Evolutionary conservation across 768 basidiomycete genomes (phyloP).

Genomic region (Filobasidium wieringae): DNA sequence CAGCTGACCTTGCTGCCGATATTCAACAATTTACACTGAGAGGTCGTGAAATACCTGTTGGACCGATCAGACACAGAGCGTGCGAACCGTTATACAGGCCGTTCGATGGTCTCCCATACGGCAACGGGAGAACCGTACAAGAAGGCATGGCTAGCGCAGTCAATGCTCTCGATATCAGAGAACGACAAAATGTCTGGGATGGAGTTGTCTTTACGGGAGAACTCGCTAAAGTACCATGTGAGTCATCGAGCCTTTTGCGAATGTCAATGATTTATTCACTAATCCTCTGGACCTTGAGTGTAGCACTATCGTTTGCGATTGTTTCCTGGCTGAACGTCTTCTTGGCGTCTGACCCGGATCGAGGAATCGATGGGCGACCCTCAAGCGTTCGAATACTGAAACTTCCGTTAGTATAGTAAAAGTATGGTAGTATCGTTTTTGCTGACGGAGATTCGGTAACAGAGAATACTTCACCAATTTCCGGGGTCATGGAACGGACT

Average conservation of each 20-base stretch:
- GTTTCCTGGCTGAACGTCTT: conserved; percentile 32
- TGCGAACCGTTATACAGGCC: conserved; percentile 30
- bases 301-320: conserved; percentile 31
- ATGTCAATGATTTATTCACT: neutral
- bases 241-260: conserved; percentile 13
- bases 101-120: conserved; percentile 2
- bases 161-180: conserved; percentile 20
- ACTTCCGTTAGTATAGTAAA: conserved; percentile 23
- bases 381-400: conserved; percentile 23
- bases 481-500: conserved; percentile 23
- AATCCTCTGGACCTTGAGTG: neutral
- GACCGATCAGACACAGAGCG: conserved; percentile 31
- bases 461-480: conserved; percentile 36
- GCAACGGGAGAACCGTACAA: conserved; percentile 24
- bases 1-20: conserved; percentile 18
- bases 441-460: neutral
- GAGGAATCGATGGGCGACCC: conserved; percentile 29
- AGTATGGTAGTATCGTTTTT: neutral
- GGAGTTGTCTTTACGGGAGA: conserved; percentile 32
- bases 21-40: conserved; percentile 21
- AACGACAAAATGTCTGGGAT: conserved; percentile 28
- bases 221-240: conserved; percentile 32
- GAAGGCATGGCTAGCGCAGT: conserved; percentile 32
- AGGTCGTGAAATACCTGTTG: conserved; percentile 26
- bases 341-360: conserved; percentile 27